Percentiles rank a stretch among this genome's conserved stretches.
Evolutionary conservation across 495 filamentous ascomycete species (phyloP).

Genomic region (Pseudevernia furfuracea): DNA sequence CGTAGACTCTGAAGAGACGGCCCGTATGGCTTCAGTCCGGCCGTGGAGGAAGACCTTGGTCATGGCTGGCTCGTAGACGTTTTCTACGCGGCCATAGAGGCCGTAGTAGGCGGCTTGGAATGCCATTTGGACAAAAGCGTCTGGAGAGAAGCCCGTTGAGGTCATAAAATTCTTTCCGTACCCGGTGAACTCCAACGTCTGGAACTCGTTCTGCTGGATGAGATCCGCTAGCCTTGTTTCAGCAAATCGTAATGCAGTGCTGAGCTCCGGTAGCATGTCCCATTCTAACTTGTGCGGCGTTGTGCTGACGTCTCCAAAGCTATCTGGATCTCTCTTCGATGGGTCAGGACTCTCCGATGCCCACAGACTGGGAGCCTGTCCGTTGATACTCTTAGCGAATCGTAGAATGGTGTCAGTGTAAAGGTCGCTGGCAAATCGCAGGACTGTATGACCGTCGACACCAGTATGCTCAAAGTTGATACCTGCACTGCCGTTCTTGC

Average conservation of each 20-base stretch:
- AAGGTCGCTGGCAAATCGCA: conserved; percentile 90
- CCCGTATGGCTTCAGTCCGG: conserved; percentile 85
- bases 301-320: conserved; percentile 90
- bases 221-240: conserved; percentile 91
- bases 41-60: conserved; percentile 91
- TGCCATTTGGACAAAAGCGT: conserved; percentile 98
- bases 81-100: conserved; percentile 87
- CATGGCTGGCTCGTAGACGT: conserved; percentile 97
- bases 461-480: conserved; percentile 99
- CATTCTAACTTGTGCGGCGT: conserved; percentile 95
- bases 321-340: conserved; percentile 83
- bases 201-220: conserved; percentile 93
- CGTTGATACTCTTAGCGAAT: conserved; percentile 93
- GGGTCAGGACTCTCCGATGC: conserved; percentile 86
- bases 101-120: conserved; percentile 99
- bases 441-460: conserved; percentile 93
- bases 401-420: conserved; percentile 98
- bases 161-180: conserved; percentile 99
- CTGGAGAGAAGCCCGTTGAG: conserved; percentile 90
- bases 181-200: conserved; percentile 77
- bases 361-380: conserved; percentile 86
- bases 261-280: conserved; percentile 92
- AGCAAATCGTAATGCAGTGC: conserved; percentile 86
- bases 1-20: conserved; percentile 70
- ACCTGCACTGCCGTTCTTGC: conserved; percentile 94